A percentile compares a stretch with the other conserved stretches of the same genome.
phyloP scores from a whole-genome alignment of 2,329 filamentous ascomycete genomes.

The Hypoxylon sp. region DNA sequence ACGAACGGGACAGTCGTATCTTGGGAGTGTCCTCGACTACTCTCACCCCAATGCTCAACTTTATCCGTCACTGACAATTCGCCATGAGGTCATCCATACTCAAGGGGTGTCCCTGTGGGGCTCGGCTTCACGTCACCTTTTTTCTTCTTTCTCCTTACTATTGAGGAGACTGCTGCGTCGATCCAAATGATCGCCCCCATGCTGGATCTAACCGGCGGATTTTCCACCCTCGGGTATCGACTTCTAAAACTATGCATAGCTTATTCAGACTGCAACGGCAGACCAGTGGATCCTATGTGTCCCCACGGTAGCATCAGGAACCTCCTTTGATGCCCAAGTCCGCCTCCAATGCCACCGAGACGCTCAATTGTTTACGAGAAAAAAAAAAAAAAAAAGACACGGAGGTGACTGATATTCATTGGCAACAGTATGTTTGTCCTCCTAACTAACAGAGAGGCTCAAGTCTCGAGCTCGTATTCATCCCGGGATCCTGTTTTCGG shows the following conservation, averaged over 20 bases:
- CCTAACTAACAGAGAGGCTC: slow-evolving; percentile 12
- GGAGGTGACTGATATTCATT: slow-evolving; percentile 10
- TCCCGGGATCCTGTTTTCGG: slow-evolving; percentile 15
- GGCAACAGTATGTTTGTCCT: slow-evolving; percentile 4
- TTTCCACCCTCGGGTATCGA: slow-evolving; percentile 47
- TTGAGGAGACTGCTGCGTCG: slow-evolving; percentile 42
- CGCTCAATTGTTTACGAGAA: slow-evolving; percentile 17
- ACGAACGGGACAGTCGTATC: slow-evolving; percentile 43
- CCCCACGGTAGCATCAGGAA: slow-evolving; percentile 36
- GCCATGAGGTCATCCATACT: slow-evolving; percentile 46
- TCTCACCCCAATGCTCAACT: slow-evolving; percentile 36
- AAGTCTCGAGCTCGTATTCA: slow-evolving; percentile 8
- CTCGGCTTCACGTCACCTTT: slow-evolving; percentile 37
- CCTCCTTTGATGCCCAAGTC: slow-evolving; percentile 35
- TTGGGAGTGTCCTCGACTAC: slow-evolving; percentile 20
- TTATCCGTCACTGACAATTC: slow-evolving; percentile 52
- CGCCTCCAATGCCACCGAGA: slow-evolving; percentile 28
- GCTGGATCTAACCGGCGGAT: slow-evolving; percentile 45
- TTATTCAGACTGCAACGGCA: slow-evolving; percentile 47
- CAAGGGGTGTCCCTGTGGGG: slow-evolving; percentile 27
- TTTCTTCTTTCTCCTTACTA: slow-evolving; percentile 37
- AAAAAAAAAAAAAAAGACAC: background rate
- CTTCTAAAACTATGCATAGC: slow-evolving; percentile 44
- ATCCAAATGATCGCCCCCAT: slow-evolving; percentile 47
- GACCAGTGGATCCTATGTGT: slow-evolving; percentile 36